These are phyloP conservation scores for Aspergillus pseudonomiae DNA, from an alignment of 2,329 filamentous ascomycete species.

Conservation along the genomic window DNA sequence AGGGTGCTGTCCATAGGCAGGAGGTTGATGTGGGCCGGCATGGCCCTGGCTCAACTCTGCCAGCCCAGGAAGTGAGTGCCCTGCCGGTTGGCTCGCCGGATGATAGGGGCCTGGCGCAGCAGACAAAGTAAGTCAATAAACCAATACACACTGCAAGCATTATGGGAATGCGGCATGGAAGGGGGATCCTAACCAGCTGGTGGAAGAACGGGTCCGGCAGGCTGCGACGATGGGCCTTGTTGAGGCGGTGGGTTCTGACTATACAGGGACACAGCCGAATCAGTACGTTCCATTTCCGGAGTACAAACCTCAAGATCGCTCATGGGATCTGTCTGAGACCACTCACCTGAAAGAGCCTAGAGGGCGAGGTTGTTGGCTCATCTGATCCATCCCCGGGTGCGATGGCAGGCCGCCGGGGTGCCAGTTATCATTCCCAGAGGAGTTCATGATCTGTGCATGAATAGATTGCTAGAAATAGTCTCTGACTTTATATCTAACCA, in stretches of 20 bases:
- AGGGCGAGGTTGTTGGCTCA: conserved; percentile 46
- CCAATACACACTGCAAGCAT: not conserved
- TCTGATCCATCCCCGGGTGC: conserved; percentile 47
- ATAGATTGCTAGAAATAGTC: conserved; percentile 13
- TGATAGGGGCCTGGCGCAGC: conserved; percentile 42
- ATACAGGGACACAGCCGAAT: conserved; percentile 12
- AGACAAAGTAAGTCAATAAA: conserved; percentile 22
- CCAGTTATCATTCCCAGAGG: conserved; percentile 47
- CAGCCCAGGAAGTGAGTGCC: conserved; percentile 50
- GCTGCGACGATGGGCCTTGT: conserved; percentile 42
- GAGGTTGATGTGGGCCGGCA: conserved; percentile 43
- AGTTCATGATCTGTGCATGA: conserved; percentile 42
- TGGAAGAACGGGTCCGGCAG: conserved; percentile 43
- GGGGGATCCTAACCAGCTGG: conserved; percentile 39
- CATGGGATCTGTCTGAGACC: not conserved
- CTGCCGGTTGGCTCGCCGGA: conserved; percentile 43
- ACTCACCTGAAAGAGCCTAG: conserved; percentile 50
- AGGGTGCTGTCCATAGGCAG: conserved; percentile 47
- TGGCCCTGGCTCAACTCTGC: conserved; percentile 51
- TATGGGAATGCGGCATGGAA: not conserved
- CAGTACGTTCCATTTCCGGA: not conserved
- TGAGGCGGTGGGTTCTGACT: conserved; percentile 44
- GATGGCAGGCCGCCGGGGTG: conserved; percentile 45
- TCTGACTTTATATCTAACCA: not conserved
- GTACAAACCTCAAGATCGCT: not conserved